A percentile compares a stretch with the other conserved stretches of the same genome.
Evolutionary conservation across 2,329 filamentous ascomycete species (phyloP).

Genomic region (Cyanodermella asteris): DNA sequence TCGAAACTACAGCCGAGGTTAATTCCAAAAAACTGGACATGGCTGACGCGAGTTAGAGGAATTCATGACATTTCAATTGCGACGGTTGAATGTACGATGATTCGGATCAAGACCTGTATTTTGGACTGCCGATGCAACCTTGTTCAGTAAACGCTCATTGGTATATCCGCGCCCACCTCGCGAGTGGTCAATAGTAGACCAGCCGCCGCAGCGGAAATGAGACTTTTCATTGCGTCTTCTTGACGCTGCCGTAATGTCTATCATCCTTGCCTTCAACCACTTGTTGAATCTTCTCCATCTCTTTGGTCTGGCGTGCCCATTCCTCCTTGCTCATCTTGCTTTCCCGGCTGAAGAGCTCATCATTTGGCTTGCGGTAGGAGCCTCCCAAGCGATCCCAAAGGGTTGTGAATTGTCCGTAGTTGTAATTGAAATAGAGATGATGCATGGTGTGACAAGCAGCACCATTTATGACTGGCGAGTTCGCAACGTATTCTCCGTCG

Average conservation of each 20-base stretch:
- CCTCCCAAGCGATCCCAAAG: conserved; percentile 75
- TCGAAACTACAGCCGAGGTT: too few species aligned
- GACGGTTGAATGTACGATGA: too few species aligned
- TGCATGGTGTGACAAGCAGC: conserved; percentile 88
- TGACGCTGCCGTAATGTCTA: conserved; percentile 21
- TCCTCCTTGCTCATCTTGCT: conserved; percentile 64
- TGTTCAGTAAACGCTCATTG: too few species aligned
- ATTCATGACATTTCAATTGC: too few species aligned
- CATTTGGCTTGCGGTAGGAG: conserved; percentile 69
- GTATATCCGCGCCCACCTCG: too few species aligned
- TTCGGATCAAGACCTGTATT: too few species aligned
- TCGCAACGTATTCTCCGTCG: conserved; percentile 82
- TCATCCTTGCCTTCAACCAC: conserved; percentile 43
- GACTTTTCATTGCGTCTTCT: too few species aligned
- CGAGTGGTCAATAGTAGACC: too few species aligned
- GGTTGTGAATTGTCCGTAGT: conserved; percentile 88
- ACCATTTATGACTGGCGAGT: conserved; percentile 81
- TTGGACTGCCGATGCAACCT: too few species aligned
- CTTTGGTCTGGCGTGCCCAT: conserved; percentile 56
- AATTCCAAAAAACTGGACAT: too few species aligned
- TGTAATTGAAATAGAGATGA: conserved; percentile 72
- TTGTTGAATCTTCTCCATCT: conserved; percentile 55
- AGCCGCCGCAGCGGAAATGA: too few species aligned
- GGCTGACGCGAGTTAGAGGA: too few species aligned
- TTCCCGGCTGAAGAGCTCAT: conserved; percentile 64